Evolutionary conservation across 1,284 basidiomycete species (phyloP).

Genomic region (Neotropicomus parvogracilis): DNA sequence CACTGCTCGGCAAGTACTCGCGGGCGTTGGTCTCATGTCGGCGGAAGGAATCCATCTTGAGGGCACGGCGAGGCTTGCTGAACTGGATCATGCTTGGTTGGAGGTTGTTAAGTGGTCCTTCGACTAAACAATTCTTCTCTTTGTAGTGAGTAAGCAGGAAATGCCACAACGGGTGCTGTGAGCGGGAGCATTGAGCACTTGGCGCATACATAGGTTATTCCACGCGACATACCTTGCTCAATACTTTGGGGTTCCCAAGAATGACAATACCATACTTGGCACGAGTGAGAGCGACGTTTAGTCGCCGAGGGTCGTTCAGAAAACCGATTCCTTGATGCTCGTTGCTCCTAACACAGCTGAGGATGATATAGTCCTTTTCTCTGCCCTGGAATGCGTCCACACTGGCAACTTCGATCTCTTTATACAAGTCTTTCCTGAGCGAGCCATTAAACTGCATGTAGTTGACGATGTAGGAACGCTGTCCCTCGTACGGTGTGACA

Average conservation of each 20-base stretch:
- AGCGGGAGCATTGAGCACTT: conserved; percentile 15
- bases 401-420: conserved; percentile 97
- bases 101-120: conserved; percentile 94
- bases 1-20: conserved; percentile 49
- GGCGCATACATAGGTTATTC: conserved; percentile 4
- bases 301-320: conserved; percentile 93
- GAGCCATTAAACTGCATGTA: conserved; percentile 99
- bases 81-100: conserved; percentile 99
- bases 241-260: conserved; percentile 95
- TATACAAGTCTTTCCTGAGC: conserved; percentile 98
- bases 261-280: conserved; percentile 99
- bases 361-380: conserved; percentile 99
- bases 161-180: conserved; percentile 95
- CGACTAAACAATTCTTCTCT: conserved; percentile 91
- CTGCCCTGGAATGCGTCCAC: conserved; percentile 99
- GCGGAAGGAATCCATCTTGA: conserved; percentile 88
- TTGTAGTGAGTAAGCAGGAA: conserved; percentile 98
- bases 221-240: conserved; percentile 80
- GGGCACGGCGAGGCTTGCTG: conserved; percentile 86
- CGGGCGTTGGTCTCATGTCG: conserved; percentile 84
- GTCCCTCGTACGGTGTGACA: conserved; percentile 98
- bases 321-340: conserved; percentile 99
- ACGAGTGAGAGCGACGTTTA: conserved; percentile 96
- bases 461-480: conserved; percentile 97
- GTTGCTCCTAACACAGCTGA: conserved; percentile 98